Percentiles rank a stretch among this genome's conserved stretches.
These are phyloP conservation scores for Rhazya stricta DNA, from an alignment of 257 asterid genomes.

Conservation along the genomic window DNA sequence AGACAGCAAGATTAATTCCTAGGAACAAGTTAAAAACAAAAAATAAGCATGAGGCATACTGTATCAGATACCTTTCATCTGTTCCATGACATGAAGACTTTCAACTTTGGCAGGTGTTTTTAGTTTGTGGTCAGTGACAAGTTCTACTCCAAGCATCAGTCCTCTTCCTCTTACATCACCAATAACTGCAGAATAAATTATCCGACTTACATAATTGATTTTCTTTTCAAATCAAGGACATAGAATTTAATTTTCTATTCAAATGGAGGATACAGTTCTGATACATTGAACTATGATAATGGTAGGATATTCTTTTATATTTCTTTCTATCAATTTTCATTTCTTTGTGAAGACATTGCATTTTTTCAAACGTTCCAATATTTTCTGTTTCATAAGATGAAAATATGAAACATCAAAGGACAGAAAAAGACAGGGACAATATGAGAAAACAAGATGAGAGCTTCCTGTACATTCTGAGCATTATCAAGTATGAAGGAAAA, in stretches of 20 bases:
- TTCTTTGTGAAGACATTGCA: not conserved
- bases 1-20: not conserved
- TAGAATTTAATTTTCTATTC: not conserved
- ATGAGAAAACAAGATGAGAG: too few relatives aligned
- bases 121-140: slow-evolving; percentile 46
- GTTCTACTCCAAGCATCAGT: slow-evolving; percentile 72
- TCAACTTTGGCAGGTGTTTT: slow-evolving; percentile 62
- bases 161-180: slow-evolving; percentile 85
- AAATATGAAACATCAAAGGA: not conserved
- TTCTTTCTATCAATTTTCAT: too few relatives aligned
- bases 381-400: not conserved
- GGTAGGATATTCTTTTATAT: not conserved
- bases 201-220: not conserved
- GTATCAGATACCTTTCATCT: slow-evolving; percentile 49
- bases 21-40: not conserved
- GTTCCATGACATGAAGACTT: slow-evolving; percentile 48
- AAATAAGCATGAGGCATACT: not conserved
- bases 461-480: not conserved
- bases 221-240: not conserved
- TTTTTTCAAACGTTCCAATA: not conserved
- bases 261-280: not conserved
- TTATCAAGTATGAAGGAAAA: not conserved
- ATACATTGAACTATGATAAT: not conserved
- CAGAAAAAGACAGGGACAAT: not conserved
- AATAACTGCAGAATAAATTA: slow-evolving; percentile 35